Percentiles rank a stretch among this genome's conserved stretches.
Conservation (phyloP, 139 green algal species). For the Micractinium sp. region DNA sequence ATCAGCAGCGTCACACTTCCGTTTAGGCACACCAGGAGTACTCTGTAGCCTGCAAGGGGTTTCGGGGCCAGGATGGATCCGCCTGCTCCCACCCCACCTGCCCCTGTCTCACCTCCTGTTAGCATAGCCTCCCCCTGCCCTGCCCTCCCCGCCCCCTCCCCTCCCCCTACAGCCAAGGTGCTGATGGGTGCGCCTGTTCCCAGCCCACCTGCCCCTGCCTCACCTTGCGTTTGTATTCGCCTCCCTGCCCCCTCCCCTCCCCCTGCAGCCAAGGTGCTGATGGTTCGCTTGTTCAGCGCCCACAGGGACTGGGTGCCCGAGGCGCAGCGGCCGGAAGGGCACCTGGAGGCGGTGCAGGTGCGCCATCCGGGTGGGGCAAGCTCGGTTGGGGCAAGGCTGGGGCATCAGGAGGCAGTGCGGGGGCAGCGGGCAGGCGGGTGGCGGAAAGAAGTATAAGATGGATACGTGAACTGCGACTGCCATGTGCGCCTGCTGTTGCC, state of each 20-base stretch:
- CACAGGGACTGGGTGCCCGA: slow-evolving; percentile 56
- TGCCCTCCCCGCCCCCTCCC: too few species aligned
- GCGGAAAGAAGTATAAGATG: too few species aligned
- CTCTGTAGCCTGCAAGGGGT: too few species aligned
- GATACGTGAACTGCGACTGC: slow-evolving; percentile 14
- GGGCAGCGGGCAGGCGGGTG: not conserved
- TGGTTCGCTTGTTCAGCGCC: slow-evolving; percentile 51
- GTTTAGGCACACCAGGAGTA: too few species aligned
- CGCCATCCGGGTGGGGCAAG: too few species aligned
- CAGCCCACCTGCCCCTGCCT: too few species aligned
- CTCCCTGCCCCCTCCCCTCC: not conserved
- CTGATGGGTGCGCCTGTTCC: not conserved
- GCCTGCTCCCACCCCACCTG: too few species aligned
- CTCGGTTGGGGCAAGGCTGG: too few species aligned
- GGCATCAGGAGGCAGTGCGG: not conserved
- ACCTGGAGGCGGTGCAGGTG: slow-evolving; percentile 33
- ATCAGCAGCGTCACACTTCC: too few species aligned
- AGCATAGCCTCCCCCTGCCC: not conserved
- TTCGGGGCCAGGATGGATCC: too few species aligned
- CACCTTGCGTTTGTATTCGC: too few species aligned
- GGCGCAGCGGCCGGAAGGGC: not conserved
- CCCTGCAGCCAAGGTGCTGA: slow-evolving; percentile 23
- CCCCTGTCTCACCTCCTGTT: too few species aligned
- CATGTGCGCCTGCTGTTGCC: slow-evolving; percentile 54
- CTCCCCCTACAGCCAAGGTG: not conserved